phyloP scores from a whole-genome alignment of 1,284 basidiomycete genomes.

The Microstroma glucosiphilum region DNA sequence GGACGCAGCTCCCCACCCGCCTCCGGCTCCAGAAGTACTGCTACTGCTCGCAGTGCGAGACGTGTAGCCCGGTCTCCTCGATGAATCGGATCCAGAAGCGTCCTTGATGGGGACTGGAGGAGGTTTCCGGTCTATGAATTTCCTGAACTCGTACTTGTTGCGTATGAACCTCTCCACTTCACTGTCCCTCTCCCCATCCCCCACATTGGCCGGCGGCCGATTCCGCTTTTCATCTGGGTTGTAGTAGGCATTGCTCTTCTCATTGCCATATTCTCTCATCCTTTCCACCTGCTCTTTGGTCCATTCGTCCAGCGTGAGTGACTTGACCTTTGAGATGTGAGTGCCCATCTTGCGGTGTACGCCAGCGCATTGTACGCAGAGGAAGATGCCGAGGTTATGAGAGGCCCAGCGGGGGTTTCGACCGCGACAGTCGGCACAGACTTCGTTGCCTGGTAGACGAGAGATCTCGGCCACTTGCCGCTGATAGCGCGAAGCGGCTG shows the following conservation, averaged over 20 bases:
- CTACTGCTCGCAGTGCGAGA: slow-evolving; percentile 5
- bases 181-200: slow-evolving; percentile 68
- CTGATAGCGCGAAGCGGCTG: slow-evolving; percentile 61
- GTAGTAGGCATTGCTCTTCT: slow-evolving; percentile 66
- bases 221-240: slow-evolving; percentile 70
- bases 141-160: slow-evolving; percentile 55
- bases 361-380: slow-evolving; percentile 68
- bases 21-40: not conserved
- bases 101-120: slow-evolving; percentile 37
- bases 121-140: slow-evolving; percentile 29
- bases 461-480: slow-evolving; percentile 64
- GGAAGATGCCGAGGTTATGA: slow-evolving; percentile 59
- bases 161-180: slow-evolving; percentile 78
- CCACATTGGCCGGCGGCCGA: slow-evolving; percentile 70
- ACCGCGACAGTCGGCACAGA: slow-evolving; percentile 76
- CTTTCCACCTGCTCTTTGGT: slow-evolving; percentile 70
- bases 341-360: slow-evolving; percentile 83
- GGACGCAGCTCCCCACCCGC: not conserved
- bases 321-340: slow-evolving; percentile 61
- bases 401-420: slow-evolving; percentile 73
- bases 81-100: slow-evolving; percentile 12
- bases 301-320: slow-evolving; percentile 74
- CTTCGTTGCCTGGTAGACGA: slow-evolving; percentile 68
- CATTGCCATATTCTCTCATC: slow-evolving; percentile 70
- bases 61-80: slow-evolving; percentile 7